These are phyloP conservation scores for Pseudocercospora fuligena DNA, from an alignment of 2,329 filamentous ascomycete genomes.

Conservation along the genomic window DNA sequence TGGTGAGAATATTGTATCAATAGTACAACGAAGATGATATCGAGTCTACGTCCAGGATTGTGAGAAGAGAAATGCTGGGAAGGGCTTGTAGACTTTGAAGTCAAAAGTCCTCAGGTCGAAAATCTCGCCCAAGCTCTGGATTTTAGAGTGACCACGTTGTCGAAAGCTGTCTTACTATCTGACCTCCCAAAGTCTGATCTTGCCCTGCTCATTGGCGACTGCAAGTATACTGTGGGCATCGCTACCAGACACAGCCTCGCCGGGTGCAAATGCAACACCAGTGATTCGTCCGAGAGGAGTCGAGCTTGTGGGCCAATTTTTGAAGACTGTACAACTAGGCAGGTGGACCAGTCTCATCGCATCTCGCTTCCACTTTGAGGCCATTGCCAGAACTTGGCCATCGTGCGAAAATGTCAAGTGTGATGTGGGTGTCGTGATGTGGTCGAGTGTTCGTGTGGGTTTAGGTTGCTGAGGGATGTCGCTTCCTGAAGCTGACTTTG, in stretches of 20 bases:
- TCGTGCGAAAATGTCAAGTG: slow-evolving; percentile 82
- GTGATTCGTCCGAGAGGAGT: slow-evolving; percentile 87
- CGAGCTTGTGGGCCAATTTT: slow-evolving; percentile 92
- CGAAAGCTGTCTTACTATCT: slow-evolving; percentile 26
- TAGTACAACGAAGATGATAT: too few relatives aligned
- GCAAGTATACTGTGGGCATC: slow-evolving; percentile 65
- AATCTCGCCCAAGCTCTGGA: too few relatives aligned
- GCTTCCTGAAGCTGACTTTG: slow-evolving; percentile 18
- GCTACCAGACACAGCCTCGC: slow-evolving; percentile 37
- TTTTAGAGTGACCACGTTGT: background rate
- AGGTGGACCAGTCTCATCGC: slow-evolving; percentile 86
- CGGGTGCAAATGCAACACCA: slow-evolving; percentile 53
- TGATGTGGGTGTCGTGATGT: slow-evolving; percentile 84
- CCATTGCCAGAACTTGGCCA: slow-evolving; percentile 86
- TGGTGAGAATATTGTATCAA: too few relatives aligned
- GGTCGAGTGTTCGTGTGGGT: slow-evolving; percentile 76
- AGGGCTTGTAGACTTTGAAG: too few relatives aligned
- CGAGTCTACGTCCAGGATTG: too few relatives aligned
- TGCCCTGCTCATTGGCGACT: slow-evolving; percentile 86
- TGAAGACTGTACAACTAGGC: slow-evolving; percentile 89
- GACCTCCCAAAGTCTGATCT: slow-evolving; percentile 91
- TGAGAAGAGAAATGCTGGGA: too few relatives aligned
- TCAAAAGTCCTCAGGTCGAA: too few relatives aligned
- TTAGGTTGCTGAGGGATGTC: slow-evolving; percentile 68
- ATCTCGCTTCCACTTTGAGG: slow-evolving; percentile 84